phyloP scores from a whole-genome alignment of 352 stramenopile genomes.

The Phytophthora capsici region DNA sequence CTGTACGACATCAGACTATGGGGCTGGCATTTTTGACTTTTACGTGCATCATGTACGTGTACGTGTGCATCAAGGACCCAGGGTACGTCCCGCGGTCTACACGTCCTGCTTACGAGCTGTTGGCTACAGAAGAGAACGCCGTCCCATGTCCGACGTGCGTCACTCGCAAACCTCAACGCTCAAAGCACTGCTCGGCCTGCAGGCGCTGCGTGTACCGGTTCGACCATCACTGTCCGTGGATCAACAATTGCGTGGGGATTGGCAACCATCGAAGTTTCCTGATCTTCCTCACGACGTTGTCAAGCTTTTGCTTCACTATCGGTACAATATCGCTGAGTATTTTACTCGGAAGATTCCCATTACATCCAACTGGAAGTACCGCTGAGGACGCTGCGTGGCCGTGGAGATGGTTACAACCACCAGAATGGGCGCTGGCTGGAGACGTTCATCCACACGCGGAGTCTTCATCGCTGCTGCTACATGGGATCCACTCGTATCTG shows the following conservation, averaged over 20 bases:
- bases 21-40: constrained; percentile 46
- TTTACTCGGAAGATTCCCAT: constrained; percentile 46
- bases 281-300: constrained; percentile 63
- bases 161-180: constrained; percentile 75
- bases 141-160: constrained; percentile 84
- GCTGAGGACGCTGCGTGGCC: constrained; percentile 11
- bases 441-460: constrained; percentile 9
- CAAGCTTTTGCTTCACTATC: constrained; percentile 57
- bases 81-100: constrained; percentile 71
- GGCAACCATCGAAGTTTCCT: constrained; percentile 80
- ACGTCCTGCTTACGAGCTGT: constrained; percentile 76
- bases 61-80: constrained; percentile 82
- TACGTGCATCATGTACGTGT: constrained; percentile 73
- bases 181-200: constrained; percentile 85
- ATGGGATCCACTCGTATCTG: constrained; percentile 58
- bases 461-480: constrained; percentile 53
- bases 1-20: constrained; percentile 29
- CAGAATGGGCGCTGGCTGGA: constrained; percentile 31
- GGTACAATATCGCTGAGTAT: constrained; percentile 56
- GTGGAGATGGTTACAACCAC: constrained; percentile 37
- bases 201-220: constrained; percentile 82
- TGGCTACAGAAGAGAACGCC: constrained; percentile 64
- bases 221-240: constrained; percentile 88
- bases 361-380: constrained; percentile 33
- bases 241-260: constrained; percentile 85